Evolutionary conservation across 83 land plant species (phyloP), one percentile per base, ranked within the genome.

Genomic region (Diphasiastrum complanatum): DNA sequence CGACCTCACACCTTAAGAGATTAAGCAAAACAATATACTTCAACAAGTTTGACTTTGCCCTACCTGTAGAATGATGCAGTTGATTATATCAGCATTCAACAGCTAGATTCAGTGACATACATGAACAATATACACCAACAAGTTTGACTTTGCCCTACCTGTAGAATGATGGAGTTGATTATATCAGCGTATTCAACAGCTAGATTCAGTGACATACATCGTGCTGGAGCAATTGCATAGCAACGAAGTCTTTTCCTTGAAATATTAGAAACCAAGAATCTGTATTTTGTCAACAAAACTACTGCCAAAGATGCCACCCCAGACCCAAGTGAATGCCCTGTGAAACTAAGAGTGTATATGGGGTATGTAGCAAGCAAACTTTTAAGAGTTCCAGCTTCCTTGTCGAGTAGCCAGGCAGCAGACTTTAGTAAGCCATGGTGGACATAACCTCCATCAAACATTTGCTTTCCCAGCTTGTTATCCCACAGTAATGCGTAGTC

Each of bases 311-410:
- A 55, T 23, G 88, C 96, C 27, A 93, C 84, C 5, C 98, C 96
- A 0, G 98, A 86, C 5, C 98, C 98, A 51, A 93, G 58, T 22
- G 98, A 93, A 30, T 93, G 98, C 29, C 98, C 98, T 0, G 83
- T 80, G 62, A 85, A 81, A 22, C 78, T 75, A 71, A 92, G 46
- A 30, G 40, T 69, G 60, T 83, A 87, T 0, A 50, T 23, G 29
- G 63, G 52, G 36, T 83, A 79, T 18, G 45, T 74, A 37, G 68
- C 68, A 18, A 47, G 30, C 77, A 76, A 49, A 33, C 19, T 14
- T 51, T 40, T 56, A 29, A 89, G 47, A 33, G 81, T 80, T 56
- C 77, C 86, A 0, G 53, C 38, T 60, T 89, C 91, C 60, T 66
- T 50, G 34, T 74, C 52, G 27, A 89, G 66, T 53, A 89, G 24